These are phyloP conservation scores for Colletotrichum tamarilloi DNA, from an alignment of 2,329 filamentous ascomycete genomes.

Conservation along the genomic window DNA sequence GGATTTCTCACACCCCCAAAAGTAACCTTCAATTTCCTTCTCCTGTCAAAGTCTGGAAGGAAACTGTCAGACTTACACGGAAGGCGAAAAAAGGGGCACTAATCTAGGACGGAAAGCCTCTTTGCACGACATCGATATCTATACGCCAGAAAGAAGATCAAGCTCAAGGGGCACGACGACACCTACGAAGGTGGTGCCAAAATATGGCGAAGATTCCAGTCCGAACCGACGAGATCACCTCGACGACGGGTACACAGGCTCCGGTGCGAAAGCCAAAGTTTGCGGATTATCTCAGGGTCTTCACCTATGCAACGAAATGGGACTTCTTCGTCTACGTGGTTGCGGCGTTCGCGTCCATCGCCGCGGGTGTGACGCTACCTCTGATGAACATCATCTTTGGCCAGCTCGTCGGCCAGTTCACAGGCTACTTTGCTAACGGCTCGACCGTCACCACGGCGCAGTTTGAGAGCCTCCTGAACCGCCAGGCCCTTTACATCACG, in stretches of 20 bases:
- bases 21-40: conserved; percentile 1
- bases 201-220: neutral
- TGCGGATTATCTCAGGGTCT: conserved; percentile 39
- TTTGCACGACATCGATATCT: neutral
- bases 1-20: neutral
- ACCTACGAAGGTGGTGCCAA: neutral
- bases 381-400: conserved; percentile 52
- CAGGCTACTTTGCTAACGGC: conserved; percentile 40
- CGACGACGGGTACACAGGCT: neutral
- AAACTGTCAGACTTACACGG: conserved; percentile 7
- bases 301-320: conserved; percentile 45
- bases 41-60: conserved; percentile 1
- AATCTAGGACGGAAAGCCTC: neutral
- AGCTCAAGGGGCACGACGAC: neutral
- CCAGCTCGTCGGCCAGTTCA: conserved; percentile 43
- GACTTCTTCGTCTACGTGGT: conserved; percentile 43
- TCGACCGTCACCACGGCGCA: conserved; percentile 39
- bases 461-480: conserved; percentile 34
- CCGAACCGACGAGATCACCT: neutral
- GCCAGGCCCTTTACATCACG: conserved; percentile 66
- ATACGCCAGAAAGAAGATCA: neutral
- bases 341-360: conserved; percentile 45
- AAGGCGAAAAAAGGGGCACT: neutral
- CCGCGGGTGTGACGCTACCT: conserved; percentile 47
- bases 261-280: conserved; percentile 19